Base-by-base conservation (phyloP, 345 rosid genomes). In the Gossypium sturtianum region DNA sequence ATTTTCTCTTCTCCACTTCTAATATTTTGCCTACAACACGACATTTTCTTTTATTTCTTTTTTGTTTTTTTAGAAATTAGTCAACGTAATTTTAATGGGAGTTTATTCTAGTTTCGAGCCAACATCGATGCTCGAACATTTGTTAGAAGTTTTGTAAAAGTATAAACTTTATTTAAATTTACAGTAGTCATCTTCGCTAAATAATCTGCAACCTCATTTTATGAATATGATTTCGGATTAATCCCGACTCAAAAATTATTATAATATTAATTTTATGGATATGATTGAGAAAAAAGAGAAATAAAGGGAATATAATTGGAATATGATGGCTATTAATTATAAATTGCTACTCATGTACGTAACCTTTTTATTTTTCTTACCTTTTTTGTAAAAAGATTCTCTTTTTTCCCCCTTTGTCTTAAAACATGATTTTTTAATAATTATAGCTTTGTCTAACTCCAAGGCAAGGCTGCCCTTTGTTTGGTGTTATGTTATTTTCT, bases 141-240 rank as follows among this genome's bases (percentile, higher is more conserved):
- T 4, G 38, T 29, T 4, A 1, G 0, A 29, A 0, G 6, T 4
- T 29, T 6, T 29, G 38, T 29, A 29, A 29, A 29, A 29, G 1
- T 34, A 34, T 4, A 34, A 34, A 34, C 0, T 34, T 34, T 34
- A 34, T 34, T 34, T 4, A 34, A 34, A 34, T 34, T 0, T 34
- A 0, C 1, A 34, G 0, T 34, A 34, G 0, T 34, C 6, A 34
- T 34, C 1, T 29, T 29, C 6, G 0, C 38, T 34, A 4, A 34
- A 34, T 0, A 34, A 34, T 3, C 6, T 0, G 5, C 0, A 34
- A 4, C 0, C 38, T 0, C 4, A 4, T 34, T 34, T 34, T 34
- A 34, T 4, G 1, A 34, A 4, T 34, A 34, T 4, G 15, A 12
- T 45, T 66, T 66, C 7, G 12, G 34, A 45, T n/a, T 4, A 66